A percentile compares a stretch with the other conserved stretches of the same genome.
Conservation (phyloP, 2,329 filamentous ascomycete species). For the Penicillium sclerotigenum region DNA sequence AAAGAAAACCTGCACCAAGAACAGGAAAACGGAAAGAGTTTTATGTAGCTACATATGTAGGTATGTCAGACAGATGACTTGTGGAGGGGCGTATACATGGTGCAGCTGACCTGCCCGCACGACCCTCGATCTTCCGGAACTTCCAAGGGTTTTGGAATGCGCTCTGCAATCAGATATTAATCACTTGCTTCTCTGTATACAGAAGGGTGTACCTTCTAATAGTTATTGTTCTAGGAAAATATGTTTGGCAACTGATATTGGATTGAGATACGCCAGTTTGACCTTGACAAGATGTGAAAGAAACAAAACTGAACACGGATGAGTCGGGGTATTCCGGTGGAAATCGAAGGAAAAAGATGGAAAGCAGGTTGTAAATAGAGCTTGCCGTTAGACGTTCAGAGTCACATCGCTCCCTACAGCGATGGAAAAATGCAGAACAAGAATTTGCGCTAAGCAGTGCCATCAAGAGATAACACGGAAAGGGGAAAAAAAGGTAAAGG, state of each 20-base stretch:
- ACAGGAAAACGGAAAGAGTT: neutral
- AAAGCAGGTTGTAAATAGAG: constrained; percentile 6
- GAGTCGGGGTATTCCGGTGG: constrained; percentile 33
- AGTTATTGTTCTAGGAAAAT: neutral
- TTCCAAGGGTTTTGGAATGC: constrained; percentile 11
- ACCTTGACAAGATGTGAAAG: constrained; percentile 7
- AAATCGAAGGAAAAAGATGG: constrained; percentile 14
- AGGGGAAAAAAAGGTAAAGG: constrained; percentile 1
- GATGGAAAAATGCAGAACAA: constrained; percentile 3
- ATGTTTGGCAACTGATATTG: constrained; percentile 13
- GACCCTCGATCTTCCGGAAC: constrained; percentile 14
- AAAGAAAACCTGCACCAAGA: constrained; percentile 8
- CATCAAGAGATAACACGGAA: constrained; percentile 12
- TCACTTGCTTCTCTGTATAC: neutral
- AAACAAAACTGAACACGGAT: constrained; percentile 16
- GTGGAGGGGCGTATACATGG: constrained; percentile 9
- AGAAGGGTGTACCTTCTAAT: neutral
- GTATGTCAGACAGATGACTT: constrained; percentile 14
- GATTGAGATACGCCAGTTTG: constrained; percentile 14
- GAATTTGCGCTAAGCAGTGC: constrained; percentile 6
- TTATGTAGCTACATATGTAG: neutral
- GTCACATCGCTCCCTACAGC: constrained; percentile 8
- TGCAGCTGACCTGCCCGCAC: constrained; percentile 30
- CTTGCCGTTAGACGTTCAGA: constrained; percentile 11
- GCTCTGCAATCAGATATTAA: constrained; percentile 13